These are phyloP conservation scores for Lenzites betulinus DNA, from an alignment of 768 basidiomycete species.

Conservation along the genomic window DNA sequence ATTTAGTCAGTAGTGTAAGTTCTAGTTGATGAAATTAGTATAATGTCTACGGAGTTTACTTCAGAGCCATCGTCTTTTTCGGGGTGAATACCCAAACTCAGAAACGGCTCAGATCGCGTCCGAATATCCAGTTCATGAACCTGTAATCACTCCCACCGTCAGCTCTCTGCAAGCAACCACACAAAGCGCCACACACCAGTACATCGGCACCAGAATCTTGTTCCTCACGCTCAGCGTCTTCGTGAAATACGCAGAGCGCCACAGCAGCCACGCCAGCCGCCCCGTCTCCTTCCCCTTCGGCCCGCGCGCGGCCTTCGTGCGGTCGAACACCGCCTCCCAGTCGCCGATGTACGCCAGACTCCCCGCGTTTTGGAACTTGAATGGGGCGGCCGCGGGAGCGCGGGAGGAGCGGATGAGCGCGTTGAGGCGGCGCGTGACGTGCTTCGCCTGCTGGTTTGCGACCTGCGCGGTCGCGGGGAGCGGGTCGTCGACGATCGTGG, in stretches of 20 bases:
- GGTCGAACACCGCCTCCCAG: conserved; percentile 81
- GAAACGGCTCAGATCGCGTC: conserved; percentile 72
- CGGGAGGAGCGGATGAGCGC: conserved; percentile 44
- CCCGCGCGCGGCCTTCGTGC: conserved; percentile 50
- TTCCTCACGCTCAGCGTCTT: conserved; percentile 73
- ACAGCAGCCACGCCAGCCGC: conserved; percentile 74
- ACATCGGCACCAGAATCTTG: conserved; percentile 69
- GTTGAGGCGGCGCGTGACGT: conserved; percentile 68
- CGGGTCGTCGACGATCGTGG: conserved; percentile 53
- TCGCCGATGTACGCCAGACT: conserved; percentile 81
- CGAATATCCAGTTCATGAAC: conserved; percentile 81
- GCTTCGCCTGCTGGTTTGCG: conserved; percentile 75
- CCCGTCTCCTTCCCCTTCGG: conserved; percentile 59
- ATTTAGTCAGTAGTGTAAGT: too few species aligned
- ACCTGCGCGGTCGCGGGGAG: conserved; percentile 91
- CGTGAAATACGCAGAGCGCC: conserved; percentile 82
- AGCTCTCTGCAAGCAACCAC: conserved; percentile 3
- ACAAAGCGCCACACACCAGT: conserved; percentile 48
- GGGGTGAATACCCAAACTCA: conserved; percentile 31
- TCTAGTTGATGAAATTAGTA: too few species aligned
- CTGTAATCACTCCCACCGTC: conserved; percentile 32
- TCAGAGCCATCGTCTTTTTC: too few species aligned
- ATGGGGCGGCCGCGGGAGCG: conserved; percentile 44
- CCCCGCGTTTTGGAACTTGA: conserved; percentile 72
- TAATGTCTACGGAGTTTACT: too few species aligned